These are phyloP conservation scores for Neospora caninum DNA, from an alignment of 169 alveolate genomes.

Conservation along the genomic window DNA sequence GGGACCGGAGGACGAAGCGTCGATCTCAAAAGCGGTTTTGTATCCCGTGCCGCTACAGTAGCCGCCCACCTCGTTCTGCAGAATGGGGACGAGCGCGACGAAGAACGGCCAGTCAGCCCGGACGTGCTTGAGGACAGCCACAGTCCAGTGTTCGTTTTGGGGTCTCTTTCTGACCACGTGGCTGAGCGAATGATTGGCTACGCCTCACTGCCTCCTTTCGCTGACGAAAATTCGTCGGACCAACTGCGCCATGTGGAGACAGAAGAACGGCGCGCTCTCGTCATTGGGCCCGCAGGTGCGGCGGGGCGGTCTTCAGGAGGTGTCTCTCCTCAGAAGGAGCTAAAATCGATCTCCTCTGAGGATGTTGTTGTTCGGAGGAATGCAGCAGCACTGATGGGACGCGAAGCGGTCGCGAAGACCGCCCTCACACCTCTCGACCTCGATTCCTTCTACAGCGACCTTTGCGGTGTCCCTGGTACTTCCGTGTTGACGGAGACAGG, in stretches of 20 bases:
- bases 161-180: not conserved
- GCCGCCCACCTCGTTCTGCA: not conserved
- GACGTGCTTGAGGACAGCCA: not conserved
- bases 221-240: slow-evolving; percentile 7
- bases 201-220: slow-evolving; percentile 41
- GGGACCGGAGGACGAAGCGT: not conserved
- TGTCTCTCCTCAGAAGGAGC: not conserved
- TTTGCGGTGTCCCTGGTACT: not conserved
- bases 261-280: slow-evolving; percentile 15
- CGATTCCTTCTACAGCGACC: slow-evolving; percentile 48
- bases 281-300: not conserved
- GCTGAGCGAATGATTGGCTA: slow-evolving; percentile 12
- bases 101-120: not conserved
- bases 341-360: slow-evolving; percentile 30
- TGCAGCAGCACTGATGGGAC: slow-evolving; percentile 52
- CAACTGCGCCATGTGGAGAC: slow-evolving; percentile 1
- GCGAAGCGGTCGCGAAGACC: not conserved
- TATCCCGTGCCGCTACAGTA: too few relatives aligned
- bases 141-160: not conserved
- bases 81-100: not conserved
- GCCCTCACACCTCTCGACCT: slow-evolving; percentile 20
- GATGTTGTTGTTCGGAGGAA: slow-evolving; percentile 13
- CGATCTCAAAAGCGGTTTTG: not conserved
- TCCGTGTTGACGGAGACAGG: not conserved
- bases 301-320: not conserved